Evolutionary conservation across 495 filamentous ascomycete species (phyloP), one percentile per base, ranked within the genome.

Genomic region (Oleoguttula mirabilis): DNA sequence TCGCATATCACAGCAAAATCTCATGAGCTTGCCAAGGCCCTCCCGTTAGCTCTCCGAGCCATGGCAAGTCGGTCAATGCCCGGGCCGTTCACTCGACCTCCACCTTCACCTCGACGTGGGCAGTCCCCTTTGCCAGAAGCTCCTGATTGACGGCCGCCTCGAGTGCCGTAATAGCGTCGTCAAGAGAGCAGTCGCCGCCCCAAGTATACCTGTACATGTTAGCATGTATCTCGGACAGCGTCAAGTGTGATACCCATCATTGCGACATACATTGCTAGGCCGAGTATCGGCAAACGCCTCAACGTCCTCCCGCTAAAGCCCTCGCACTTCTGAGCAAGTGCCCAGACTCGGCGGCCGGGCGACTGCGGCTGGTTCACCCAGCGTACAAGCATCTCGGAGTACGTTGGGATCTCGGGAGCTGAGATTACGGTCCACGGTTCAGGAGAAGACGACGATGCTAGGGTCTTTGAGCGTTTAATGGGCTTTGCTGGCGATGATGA

Each of bases 361-460:
- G 85, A 83, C 27, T 80, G 79, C 10, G 85, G 84, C 35, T 92
- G 59, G 24, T 83, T 88, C 0, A 80, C 87, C 47, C 90, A 80
- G n/a, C 87, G 59, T 2, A 93, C 81, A 0, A 83, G 82, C 6
- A 86, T 88, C 4, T 87, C 72, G 7, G 49, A 41, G 38, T 32
- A 41, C 2, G 48, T 41, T 10, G 53, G 54, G 35, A 79, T 83
- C 28, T 87, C 63, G 43, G 72, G 68, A 4, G 66, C 65, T 66
- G 92, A 88, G 63, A 61, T 92, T 82, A 55, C 87, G 84, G 2
- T 82, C 84, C 11, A 82, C 74, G 48, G 79, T 83, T 0, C 85
- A 1, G 54, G 36, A 90, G 90, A 21, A 88, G 63, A 61, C 92
- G 84, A 55, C 86, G 85, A 2, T 82, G 84, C 11, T 80, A 75